phyloP scores from a whole-genome alignment of 2,329 filamentous ascomycete species.

The Fusarium algeriense region DNA sequence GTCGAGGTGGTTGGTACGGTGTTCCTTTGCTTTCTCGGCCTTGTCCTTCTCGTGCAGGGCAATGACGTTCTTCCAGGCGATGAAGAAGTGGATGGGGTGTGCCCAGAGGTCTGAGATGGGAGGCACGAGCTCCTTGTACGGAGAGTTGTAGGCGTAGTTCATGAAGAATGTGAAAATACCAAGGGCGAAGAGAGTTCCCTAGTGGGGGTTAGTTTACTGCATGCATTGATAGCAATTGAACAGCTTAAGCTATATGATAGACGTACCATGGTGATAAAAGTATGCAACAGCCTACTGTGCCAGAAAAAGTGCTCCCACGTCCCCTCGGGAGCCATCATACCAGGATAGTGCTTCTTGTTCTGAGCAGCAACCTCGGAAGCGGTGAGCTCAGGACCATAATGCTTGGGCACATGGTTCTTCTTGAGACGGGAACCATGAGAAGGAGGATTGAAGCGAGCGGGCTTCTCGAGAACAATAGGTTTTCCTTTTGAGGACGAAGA shows the following conservation, averaged over 20 bases:
- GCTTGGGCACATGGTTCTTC: conserved; percentile 66
- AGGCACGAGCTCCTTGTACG: conserved; percentile 84
- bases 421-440: conserved; percentile 83
- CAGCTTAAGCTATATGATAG: background rate
- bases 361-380: conserved; percentile 75
- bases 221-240: background rate
- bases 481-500: conserved; percentile 58
- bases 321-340: conserved; percentile 87
- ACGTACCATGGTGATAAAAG: conserved; percentile 85
- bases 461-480: conserved; percentile 83
- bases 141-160: conserved; percentile 83
- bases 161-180: conserved; percentile 79
- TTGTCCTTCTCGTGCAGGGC: conserved; percentile 80
- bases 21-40: conserved; percentile 75
- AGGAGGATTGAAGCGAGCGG: conserved; percentile 89
- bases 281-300: conserved; percentile 79
- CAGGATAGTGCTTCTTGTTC: conserved; percentile 81
- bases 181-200: conserved; percentile 76
- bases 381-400: conserved; percentile 81
- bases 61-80: conserved; percentile 77
- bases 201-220: conserved; percentile 9
- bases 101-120: conserved; percentile 74
- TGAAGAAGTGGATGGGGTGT: conserved; percentile 76
- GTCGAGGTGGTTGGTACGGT: conserved; percentile 79
- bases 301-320: conserved; percentile 89